These are phyloP conservation scores for Rhodomyrtus tomentosa DNA, from an alignment of 345 rosid genomes.

Conservation along the genomic window DNA sequence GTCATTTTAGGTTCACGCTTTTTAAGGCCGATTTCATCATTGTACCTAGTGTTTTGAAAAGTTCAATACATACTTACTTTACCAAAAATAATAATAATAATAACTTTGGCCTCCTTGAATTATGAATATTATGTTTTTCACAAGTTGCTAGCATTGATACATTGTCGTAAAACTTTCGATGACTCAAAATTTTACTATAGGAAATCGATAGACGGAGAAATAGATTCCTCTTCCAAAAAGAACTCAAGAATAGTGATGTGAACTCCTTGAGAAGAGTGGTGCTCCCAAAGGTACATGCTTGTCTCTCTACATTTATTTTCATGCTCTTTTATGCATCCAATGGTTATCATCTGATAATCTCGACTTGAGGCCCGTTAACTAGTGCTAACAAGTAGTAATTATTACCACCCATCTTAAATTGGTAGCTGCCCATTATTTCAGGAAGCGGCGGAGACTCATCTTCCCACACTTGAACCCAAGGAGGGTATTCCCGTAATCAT, in stretches of 20 bases:
- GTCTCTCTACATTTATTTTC: not conserved
- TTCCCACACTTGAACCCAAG: conserved; percentile 67
- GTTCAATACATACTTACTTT: too few species aligned
- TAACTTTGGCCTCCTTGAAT: not conserved
- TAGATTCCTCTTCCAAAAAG: conserved; percentile 84
- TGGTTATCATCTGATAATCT: not conserved
- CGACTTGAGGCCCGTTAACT: not conserved
- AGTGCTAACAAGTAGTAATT: not conserved
- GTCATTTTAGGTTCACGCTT: too few species aligned
- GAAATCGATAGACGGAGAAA: conserved; percentile 51
- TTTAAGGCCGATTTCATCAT: too few species aligned
- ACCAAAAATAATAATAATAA: too few species aligned
- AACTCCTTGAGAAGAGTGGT: conserved; percentile 84
- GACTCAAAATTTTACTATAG: conserved; percentile 5
- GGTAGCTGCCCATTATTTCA: conserved; percentile 2
- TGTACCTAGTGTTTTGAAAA: too few species aligned
- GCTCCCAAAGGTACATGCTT: conserved; percentile 79
- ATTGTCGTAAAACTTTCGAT: not conserved
- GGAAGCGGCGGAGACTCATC: conserved; percentile 90
- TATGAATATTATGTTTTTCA: not conserved
- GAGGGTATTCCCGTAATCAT: conserved; percentile 66
- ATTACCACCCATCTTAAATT: not conserved
- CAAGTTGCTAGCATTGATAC: not conserved
- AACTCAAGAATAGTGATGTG: conserved; percentile 91
- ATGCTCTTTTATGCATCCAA: too few species aligned